A percentile compares a stretch with the other conserved stretches of the same genome.
These are phyloP conservation scores for Leptographium galeiforme DNA, from an alignment of 2,329 filamentous ascomycete genomes.

Conservation along the genomic window DNA sequence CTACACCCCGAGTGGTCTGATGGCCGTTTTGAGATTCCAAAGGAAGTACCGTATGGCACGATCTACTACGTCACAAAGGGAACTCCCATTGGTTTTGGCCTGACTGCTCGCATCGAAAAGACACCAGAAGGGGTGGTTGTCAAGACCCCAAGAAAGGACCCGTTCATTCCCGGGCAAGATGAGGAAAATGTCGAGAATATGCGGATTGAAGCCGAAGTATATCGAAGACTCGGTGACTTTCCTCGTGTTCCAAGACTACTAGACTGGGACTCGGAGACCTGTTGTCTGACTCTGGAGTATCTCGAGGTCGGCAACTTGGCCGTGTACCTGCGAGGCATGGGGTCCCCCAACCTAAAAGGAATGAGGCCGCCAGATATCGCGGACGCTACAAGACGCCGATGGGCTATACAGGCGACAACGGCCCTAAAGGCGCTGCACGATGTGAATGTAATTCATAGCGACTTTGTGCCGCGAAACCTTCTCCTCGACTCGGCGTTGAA, in stretches of 20 bases:
- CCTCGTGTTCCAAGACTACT: no score
- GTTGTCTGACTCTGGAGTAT: no score
- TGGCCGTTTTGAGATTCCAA: not conserved
- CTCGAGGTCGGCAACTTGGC: no score
- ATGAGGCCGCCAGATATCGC: no score
- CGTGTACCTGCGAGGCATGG: no score
- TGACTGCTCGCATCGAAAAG: not conserved
- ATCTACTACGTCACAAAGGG: slow-evolving; percentile 1
- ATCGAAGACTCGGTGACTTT: no score
- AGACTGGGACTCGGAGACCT: no score
- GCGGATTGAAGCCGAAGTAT: no score
- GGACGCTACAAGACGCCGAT: not conserved
- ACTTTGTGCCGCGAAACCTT: not conserved
- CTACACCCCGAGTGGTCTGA: not conserved
- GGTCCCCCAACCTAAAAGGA: no score
- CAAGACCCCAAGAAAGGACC: not conserved
- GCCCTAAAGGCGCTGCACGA: not conserved
- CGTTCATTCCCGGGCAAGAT: not conserved
- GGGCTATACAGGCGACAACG: not conserved
- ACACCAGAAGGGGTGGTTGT: not conserved
- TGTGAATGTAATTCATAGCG: not conserved
- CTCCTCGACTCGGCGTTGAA: not conserved
- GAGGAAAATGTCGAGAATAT: not conserved
- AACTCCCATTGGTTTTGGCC: not conserved
- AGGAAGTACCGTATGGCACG: not conserved